These are phyloP conservation scores for Nissolia schottii DNA, from an alignment of 306 rosid genomes.

Conservation along the genomic window DNA sequence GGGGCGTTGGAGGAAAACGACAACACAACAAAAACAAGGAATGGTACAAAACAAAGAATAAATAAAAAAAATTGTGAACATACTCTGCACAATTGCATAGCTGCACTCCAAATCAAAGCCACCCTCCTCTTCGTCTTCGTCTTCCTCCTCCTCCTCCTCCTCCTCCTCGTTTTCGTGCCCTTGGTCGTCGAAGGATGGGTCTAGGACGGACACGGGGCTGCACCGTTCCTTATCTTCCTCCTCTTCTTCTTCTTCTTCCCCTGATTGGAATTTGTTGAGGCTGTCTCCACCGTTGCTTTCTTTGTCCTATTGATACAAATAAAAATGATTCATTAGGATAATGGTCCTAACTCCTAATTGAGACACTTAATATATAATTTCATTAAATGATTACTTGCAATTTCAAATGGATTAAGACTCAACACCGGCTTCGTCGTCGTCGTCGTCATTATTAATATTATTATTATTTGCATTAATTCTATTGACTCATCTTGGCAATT, in stretches of 20 bases:
- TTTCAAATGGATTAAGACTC: constrained; percentile 13
- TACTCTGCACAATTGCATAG: constrained; percentile 86
- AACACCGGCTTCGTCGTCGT: not conserved
- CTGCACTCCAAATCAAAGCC: constrained; percentile 68
- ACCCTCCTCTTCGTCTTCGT: constrained; percentile 24
- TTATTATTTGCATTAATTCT: not conserved
- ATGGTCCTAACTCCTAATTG: not conserved
- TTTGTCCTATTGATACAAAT: constrained; percentile 37
- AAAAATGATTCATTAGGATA: not conserved
- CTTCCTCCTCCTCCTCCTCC: constrained; percentile 27
- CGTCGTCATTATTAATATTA: too few relatives aligned
- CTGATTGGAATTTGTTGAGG: constrained; percentile 34
- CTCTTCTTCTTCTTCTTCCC: constrained; percentile 58
- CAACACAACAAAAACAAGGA: constrained; percentile 39
- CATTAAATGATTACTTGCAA: not conserved
- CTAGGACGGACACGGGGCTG: constrained; percentile 94
- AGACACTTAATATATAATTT: not conserved
- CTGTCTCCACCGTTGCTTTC: constrained; percentile 32
- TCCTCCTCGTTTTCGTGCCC: constrained; percentile 39
- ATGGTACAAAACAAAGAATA: constrained; percentile 29
- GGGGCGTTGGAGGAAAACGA: constrained; percentile 36
- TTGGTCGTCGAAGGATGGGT: constrained; percentile 69
- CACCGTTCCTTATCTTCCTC: constrained; percentile 93
- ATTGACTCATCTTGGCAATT: constrained; percentile 27
- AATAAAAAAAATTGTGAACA: constrained; percentile 30